Conservation (phyloP, 192 early-diverging fungal genomes). For the Anaeromyces robustus region DNA sequence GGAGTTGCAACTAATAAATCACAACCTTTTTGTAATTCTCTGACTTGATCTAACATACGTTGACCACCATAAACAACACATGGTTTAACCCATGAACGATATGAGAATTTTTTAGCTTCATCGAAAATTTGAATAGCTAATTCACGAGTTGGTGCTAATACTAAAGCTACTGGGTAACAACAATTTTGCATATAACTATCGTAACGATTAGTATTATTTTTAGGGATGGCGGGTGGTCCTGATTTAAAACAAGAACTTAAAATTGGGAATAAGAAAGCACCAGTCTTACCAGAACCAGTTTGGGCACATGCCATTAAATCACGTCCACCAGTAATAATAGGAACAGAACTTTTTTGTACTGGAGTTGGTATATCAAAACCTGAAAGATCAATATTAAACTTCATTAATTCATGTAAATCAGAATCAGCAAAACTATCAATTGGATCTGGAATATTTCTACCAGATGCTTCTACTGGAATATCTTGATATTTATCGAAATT, state of each 20-base stretch:
- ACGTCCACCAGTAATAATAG: constrained; percentile 53
- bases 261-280: constrained; percentile 94
- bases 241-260: constrained; percentile 78
- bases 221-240: constrained; percentile 17
- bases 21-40: constrained; percentile 34
- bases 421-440: constrained; percentile 50
- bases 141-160: constrained; percentile 66
- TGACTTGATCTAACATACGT: constrained; percentile 74
- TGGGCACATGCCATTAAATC: constrained; percentile 99
- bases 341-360: constrained; percentile 85
- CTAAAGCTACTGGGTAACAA: constrained; percentile 39
- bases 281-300: constrained; percentile 91
- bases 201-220: constrained; percentile 2
- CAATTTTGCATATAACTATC: constrained; percentile 18
- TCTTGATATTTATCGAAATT: constrained; percentile 99
- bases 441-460: constrained; percentile 25
- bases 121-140: constrained; percentile 53
- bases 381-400: constrained; percentile 78
- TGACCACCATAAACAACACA: constrained; percentile 93
- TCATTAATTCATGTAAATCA: constrained; percentile 64
- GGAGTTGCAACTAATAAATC: constrained; percentile 94
- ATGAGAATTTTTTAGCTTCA: constrained; percentile 15
- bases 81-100: constrained; percentile 57
- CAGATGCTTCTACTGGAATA: constrained; percentile 84
- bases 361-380: constrained; percentile 83